Evolutionary conservation across 352 stramenopile genomes (phyloP).

Genomic region (Globisporangium acanthophoron): DNA sequence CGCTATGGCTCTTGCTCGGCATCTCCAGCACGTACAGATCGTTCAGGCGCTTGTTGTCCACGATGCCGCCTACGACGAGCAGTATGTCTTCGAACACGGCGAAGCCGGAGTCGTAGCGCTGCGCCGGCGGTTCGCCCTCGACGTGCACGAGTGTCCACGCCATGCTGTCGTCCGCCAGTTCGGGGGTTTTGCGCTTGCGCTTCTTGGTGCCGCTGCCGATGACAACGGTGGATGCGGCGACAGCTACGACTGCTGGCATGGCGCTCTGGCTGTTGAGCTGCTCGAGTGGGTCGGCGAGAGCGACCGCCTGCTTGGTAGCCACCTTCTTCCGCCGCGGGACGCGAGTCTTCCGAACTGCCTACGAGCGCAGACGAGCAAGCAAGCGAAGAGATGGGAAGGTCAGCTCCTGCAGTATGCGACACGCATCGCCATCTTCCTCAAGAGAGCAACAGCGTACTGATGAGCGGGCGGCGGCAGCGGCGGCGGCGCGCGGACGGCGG

Average conservation of each 20-base stretch:
- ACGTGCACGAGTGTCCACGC: slow-evolving; percentile 28
- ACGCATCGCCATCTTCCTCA: not conserved
- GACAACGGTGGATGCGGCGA: not conserved
- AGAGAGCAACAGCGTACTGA: not conserved
- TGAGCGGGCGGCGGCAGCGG: not conserved
- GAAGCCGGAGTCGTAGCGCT: slow-evolving; percentile 54
- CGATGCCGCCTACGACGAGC: slow-evolving; percentile 58
- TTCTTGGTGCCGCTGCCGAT: slow-evolving; percentile 7
- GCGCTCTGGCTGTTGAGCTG: not conserved
- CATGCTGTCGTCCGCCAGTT: slow-evolving; percentile 24
- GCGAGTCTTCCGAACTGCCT: slow-evolving; percentile 12
- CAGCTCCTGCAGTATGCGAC: not conserved
- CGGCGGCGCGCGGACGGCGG: not conserved
- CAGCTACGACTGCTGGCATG: not conserved
- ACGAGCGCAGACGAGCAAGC: not conserved
- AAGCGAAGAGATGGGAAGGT: not conserved
- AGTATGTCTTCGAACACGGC: slow-evolving; percentile 30
- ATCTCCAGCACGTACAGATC: slow-evolving; percentile 46
- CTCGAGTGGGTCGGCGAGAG: not conserved
- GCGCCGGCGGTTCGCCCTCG: slow-evolving; percentile 22
- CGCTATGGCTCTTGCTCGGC: not conserved
- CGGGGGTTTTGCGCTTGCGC: slow-evolving; percentile 27
- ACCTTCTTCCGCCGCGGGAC: slow-evolving; percentile 6
- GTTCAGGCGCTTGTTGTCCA: slow-evolving; percentile 48
- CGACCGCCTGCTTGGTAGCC: not conserved